phyloP scores from a whole-genome alignment of 768 basidiomycete genomes.

The Pisolithus albus region DNA sequence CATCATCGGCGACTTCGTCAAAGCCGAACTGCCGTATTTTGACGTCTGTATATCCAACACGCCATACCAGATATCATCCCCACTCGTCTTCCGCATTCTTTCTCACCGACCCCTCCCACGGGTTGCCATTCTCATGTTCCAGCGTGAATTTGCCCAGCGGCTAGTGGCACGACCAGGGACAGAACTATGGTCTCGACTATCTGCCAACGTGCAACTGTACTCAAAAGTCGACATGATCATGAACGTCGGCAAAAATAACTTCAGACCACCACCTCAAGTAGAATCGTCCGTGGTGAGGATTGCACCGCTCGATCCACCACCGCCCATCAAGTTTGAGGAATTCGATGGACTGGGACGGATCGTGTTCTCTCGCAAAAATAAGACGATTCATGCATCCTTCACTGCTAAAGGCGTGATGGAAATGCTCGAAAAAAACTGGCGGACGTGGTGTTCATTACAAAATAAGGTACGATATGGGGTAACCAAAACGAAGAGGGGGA shows the following conservation, averaged over 20 bases:
- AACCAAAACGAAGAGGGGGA: background rate
- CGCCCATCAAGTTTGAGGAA: constrained; percentile 92
- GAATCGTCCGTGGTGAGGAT: constrained; percentile 90
- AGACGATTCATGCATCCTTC: constrained; percentile 84
- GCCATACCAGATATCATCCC: constrained; percentile 98
- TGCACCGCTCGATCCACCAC: constrained; percentile 89
- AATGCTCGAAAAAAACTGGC: constrained; percentile 90
- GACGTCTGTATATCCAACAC: constrained; percentile 99
- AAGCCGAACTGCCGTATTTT: constrained; percentile 96
- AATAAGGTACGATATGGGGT: constrained; percentile 40
- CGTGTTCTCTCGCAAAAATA: constrained; percentile 84
- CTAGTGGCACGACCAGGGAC: constrained; percentile 82
- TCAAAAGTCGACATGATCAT: constrained; percentile 94
- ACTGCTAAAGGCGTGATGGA: constrained; percentile 91
- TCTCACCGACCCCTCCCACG: constrained; percentile 94
- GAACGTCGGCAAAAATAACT: constrained; percentile 96
- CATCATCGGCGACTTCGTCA: constrained; percentile 96
- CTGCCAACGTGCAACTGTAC: constrained; percentile 96
- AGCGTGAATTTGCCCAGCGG: constrained; percentile 94
- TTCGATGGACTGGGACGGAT: constrained; percentile 94
- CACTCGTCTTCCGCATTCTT: constrained; percentile 92
- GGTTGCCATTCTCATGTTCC: constrained; percentile 98
- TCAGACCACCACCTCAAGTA: constrained; percentile 91
- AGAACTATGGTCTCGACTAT: constrained; percentile 85
- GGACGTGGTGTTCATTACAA: constrained; percentile 85